Base-by-base conservation (phyloP, 2,329 filamentous ascomycete genomes). In the Stromatinia cepivora region DNA sequence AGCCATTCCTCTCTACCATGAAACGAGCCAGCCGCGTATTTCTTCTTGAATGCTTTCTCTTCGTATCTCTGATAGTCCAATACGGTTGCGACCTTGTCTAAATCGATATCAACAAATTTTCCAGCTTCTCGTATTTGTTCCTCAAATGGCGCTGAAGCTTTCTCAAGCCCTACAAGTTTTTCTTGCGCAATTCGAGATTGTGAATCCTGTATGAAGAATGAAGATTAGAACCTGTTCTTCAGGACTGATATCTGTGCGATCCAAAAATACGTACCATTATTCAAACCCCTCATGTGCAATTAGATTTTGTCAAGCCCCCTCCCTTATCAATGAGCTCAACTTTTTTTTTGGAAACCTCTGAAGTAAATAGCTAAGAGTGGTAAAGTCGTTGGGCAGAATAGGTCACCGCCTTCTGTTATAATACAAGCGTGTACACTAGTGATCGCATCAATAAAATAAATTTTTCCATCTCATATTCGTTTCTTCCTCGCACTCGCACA, bases 1-100 rank as follows among this genome's bases (percentile, higher is more conserved):
- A 90, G 83, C 87, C 88, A 91, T 81, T 91, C 88, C 75, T 88
- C 86, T 75, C 86, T 84, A 39, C 75, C 77, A 72, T 77, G 75
- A 70, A 75, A 79, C 17, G 56, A 69, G 13, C 34, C 64, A 4
- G 65, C 56, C 45, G n/a, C 31, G 20, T 28, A 66, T 42, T 62
- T 61, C 25, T 70, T 69, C 8, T 56, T 53, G 36, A 42, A 65
- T 31, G 64, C 53, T 50, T 20, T 48, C 31, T 11, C 59, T 67
- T 69, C 56, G 22, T 50, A 11, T 17, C 36, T 34, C 13, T 64
- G 58, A 57, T 46, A 20, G 17, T 34, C 34, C 15, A 58, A 61
- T 70, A 67, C 72, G 45, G 67, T 73, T 64, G 39, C 45, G 22
- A 71, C 71, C 34, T 62, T 72, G 39, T 75, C 70, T 53, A 79